Percentiles rank a stretch among this genome's conserved stretches.
These are phyloP conservation scores for Acanthamoeba rhysodes DNA, from an alignment of 208 protist species.

Conservation along the genomic window DNA sequence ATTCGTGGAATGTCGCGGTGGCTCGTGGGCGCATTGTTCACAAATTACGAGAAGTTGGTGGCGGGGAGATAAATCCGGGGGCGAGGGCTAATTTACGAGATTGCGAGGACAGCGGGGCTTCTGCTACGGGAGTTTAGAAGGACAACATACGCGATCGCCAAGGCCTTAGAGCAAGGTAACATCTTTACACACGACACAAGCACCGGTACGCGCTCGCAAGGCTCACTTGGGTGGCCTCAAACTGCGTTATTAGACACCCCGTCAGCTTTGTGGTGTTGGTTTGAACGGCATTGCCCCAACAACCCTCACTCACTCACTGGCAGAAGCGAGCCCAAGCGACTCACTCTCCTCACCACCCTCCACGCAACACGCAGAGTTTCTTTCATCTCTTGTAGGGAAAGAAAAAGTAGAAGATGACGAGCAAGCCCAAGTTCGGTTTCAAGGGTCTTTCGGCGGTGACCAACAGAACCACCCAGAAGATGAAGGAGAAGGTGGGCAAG, in stretches of 20 bases:
- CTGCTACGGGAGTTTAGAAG: background rate
- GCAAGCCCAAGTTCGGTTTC: constrained; percentile 66
- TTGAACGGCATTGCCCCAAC: too few species aligned
- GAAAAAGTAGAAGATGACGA: constrained; percentile 35
- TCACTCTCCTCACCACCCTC: background rate
- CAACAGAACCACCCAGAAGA: constrained; percentile 30
- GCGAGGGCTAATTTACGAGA: background rate
- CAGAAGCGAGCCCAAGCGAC: too few species aligned
- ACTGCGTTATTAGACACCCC: too few species aligned
- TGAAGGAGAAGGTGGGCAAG: constrained; percentile 20
- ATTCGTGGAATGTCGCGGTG: too few species aligned
- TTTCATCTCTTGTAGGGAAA: constrained; percentile 26
- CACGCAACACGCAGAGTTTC: background rate
- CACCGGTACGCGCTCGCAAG: too few species aligned
- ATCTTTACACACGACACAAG: too few species aligned
- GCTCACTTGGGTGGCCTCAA: too few species aligned
- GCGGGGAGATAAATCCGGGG: background rate
- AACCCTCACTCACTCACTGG: too few species aligned
- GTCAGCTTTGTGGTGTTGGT: too few species aligned
- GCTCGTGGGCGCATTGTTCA: too few species aligned
- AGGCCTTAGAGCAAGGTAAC: too few species aligned
- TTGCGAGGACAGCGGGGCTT: background rate
- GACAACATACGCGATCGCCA: too few species aligned
- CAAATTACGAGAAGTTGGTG: background rate
- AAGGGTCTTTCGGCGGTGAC: constrained; percentile 43